Evolutionary conservation across 1,139 yeast genomes (phyloP).

Genomic region (Blastobotrys niveus): DNA sequence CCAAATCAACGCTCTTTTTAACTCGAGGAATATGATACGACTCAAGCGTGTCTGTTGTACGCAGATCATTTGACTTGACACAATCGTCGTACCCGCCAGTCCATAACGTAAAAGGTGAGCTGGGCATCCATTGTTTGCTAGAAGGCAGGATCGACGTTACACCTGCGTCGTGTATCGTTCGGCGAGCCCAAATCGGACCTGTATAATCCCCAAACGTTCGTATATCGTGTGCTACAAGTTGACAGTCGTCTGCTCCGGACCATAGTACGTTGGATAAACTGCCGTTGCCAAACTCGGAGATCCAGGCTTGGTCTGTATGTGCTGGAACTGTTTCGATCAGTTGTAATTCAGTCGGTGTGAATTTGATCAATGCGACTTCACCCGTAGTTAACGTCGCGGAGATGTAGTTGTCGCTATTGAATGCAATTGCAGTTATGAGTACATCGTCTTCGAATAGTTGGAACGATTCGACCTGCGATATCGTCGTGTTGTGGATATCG

Average conservation of each 20-base stretch:
- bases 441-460: slow-evolving; percentile 42
- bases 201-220: slow-evolving; percentile 38
- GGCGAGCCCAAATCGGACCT: slow-evolving; percentile 46
- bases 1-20: slow-evolving; percentile 46
- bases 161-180: slow-evolving; percentile 75
- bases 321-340: slow-evolving; percentile 19
- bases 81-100: slow-evolving; percentile 92
- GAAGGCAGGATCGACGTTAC: slow-evolving; percentile 65
- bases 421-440: slow-evolving; percentile 62
- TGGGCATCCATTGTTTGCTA: slow-evolving; percentile 28
- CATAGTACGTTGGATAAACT: slow-evolving; percentile 54
- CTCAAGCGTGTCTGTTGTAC: slow-evolving; percentile 44
- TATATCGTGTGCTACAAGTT: slow-evolving; percentile 68
- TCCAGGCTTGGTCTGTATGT: slow-evolving; percentile 88
- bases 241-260: slow-evolving; percentile 90
- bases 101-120: slow-evolving; percentile 46
- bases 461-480: slow-evolving; percentile 24
- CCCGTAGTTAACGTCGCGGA: slow-evolving; percentile 36
- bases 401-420: slow-evolving; percentile 29
- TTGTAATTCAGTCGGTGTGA: slow-evolving; percentile 16
- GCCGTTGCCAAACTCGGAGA: slow-evolving; percentile 60
- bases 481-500: slow-evolving; percentile 8
- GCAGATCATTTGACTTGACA: slow-evolving; percentile 61
- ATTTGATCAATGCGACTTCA: slow-evolving; percentile 26
- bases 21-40: slow-evolving; percentile 47